Conservation (phyloP, 2,329 filamentous ascomycete genomes). For the Colletotrichum tofieldiae region DNA sequence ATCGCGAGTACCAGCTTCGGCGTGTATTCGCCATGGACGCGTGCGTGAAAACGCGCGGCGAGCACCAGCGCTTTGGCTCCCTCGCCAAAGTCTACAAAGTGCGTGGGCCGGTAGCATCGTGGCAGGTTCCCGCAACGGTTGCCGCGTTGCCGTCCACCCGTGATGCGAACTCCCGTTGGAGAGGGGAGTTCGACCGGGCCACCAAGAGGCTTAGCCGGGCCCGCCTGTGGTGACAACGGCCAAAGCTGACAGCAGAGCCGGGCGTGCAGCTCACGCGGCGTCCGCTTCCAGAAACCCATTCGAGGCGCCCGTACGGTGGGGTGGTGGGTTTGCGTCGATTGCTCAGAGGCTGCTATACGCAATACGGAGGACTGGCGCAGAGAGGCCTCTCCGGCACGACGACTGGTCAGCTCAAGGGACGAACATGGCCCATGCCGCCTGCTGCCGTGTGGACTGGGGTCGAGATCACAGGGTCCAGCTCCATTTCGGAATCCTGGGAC, state of each 20-base stretch:
- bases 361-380: not conserved
- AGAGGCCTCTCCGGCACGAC: too few species aligned
- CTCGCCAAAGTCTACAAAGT: too few species aligned
- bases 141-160: not conserved
- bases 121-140: too few species aligned
- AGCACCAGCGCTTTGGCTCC: too few species aligned
- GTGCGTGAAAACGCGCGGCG: too few species aligned
- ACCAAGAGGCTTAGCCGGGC: not conserved
- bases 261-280: not conserved
- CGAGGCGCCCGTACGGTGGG: not conserved
- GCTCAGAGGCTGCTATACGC: not conserved
- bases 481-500: not conserved
- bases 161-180: not conserved
- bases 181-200: not conserved
- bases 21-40: too few species aligned
- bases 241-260: not conserved
- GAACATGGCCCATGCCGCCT: too few species aligned
- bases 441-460: not conserved
- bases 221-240: not conserved
- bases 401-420: not conserved
- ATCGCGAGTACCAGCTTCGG: too few species aligned
- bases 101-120: too few species aligned
- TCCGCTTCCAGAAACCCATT: not conserved
- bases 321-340: not conserved
- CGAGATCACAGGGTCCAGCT: not conserved